Evolutionary conservation across 2,329 filamentous ascomycete species (phyloP).

Genomic region (Xylariaceae sp.): DNA sequence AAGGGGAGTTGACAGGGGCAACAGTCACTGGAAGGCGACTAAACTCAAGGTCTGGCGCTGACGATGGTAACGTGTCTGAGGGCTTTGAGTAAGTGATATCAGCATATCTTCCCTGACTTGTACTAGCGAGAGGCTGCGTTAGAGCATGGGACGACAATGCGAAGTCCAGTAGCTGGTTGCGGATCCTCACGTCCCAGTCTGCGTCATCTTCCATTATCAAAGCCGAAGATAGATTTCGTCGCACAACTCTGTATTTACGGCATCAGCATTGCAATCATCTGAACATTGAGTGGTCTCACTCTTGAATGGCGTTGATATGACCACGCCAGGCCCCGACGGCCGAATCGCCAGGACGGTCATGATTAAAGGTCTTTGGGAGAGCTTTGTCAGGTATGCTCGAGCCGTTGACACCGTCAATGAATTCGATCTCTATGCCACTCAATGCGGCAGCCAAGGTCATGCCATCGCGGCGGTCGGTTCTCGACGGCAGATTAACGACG

Average conservation of each 20-base stretch:
- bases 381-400: conserved; percentile 36
- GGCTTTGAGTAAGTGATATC: conserved; percentile 37
- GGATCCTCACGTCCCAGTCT: conserved; percentile 54
- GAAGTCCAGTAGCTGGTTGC: conserved; percentile 47
- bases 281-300: background rate
- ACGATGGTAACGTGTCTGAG: background rate
- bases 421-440: conserved; percentile 44
- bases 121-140: conserved; percentile 25
- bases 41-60: conserved; percentile 4
- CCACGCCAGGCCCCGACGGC: conserved; percentile 39
- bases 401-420: conserved; percentile 44
- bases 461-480: conserved; percentile 47
- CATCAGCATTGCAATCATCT: background rate
- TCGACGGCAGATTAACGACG: conserved; percentile 46
- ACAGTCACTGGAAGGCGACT: conserved; percentile 5
- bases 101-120: conserved; percentile 20
- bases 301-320: conserved; percentile 39
- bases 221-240: conserved; percentile 49
- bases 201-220: conserved; percentile 56
- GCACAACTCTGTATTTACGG: conserved; percentile 47
- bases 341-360: conserved; percentile 25
- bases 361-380: conserved; percentile 13
- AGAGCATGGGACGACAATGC: conserved; percentile 31
- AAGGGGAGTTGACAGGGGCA: conserved; percentile 11
- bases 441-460: conserved; percentile 46